Percentiles rank a stretch among this genome's conserved stretches.
phyloP scores from a whole-genome alignment of 2,329 filamentous ascomycete species.

The Penicillium griseofulvum region DNA sequence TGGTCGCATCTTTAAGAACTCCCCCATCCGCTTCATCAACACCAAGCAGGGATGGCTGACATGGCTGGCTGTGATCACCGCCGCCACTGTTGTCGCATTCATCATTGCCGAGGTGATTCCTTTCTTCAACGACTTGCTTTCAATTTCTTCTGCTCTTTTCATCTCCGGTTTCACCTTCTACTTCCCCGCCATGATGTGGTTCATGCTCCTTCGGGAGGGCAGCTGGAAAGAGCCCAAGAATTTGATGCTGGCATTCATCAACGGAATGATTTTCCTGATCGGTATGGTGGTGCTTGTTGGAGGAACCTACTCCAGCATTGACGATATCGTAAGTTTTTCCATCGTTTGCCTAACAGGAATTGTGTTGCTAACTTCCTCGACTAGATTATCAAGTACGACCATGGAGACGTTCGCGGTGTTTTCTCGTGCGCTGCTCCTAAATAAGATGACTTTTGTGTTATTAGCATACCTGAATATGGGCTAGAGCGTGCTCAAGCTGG shows the following conservation, averaged over 20 bases:
- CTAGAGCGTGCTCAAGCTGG: slow-evolving; percentile 6
- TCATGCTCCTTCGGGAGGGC: slow-evolving; percentile 27
- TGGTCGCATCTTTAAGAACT: slow-evolving; percentile 32
- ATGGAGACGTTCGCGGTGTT: slow-evolving; percentile 61
- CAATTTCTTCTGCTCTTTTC: slow-evolving; percentile 61
- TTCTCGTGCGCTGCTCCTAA: slow-evolving; percentile 61
- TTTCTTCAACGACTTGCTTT: slow-evolving; percentile 68
- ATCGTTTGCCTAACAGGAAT: not conserved
- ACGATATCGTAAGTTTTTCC: slow-evolving; percentile 30
- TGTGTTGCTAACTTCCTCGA: slow-evolving; percentile 5
- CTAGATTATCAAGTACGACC: slow-evolving; percentile 62
- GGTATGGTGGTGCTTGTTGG: slow-evolving; percentile 72
- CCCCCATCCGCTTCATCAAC: slow-evolving; percentile 35
- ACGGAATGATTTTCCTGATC: slow-evolving; percentile 65
- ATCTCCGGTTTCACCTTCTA: slow-evolving; percentile 88
- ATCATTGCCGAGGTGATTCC: slow-evolving; percentile 82
- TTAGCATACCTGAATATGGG: not conserved
- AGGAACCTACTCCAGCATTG: slow-evolving; percentile 68
- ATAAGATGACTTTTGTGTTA: slow-evolving; percentile 1
- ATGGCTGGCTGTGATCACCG: slow-evolving; percentile 27
- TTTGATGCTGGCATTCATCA: slow-evolving; percentile 56
- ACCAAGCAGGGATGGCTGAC: slow-evolving; percentile 35
- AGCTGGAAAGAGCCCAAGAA: slow-evolving; percentile 37
- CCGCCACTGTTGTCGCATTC: slow-evolving; percentile 75
- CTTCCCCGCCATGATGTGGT: slow-evolving; percentile 47